Conservation (phyloP, 768 basidiomycete species). For the Tricholoma matsutake region DNA sequence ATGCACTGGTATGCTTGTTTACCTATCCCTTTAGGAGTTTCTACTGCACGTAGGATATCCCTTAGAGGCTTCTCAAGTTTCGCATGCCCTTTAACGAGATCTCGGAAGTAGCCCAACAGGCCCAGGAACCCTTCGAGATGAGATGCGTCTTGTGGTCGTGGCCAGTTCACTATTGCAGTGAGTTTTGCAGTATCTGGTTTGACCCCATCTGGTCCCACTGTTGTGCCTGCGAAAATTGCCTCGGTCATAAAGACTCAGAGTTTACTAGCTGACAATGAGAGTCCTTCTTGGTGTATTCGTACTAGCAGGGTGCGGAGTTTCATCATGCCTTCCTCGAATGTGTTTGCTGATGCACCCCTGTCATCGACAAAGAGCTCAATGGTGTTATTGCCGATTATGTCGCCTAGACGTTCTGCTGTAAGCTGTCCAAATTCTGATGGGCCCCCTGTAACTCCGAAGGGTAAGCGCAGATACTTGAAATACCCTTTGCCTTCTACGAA, state of each 20-base stretch:
- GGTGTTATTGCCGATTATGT: slow-evolving; percentile 30
- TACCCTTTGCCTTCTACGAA: too few species aligned
- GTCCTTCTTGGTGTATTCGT: slow-evolving; percentile 17
- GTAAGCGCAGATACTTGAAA: too few species aligned
- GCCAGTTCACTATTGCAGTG: slow-evolving; percentile 16
- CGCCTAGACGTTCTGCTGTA: slow-evolving; percentile 34
- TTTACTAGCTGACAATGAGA: slow-evolving; percentile 35
- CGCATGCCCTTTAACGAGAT: slow-evolving; percentile 33
- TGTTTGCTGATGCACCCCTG: slow-evolving; percentile 35
- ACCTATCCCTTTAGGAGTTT: slow-evolving; percentile 9
- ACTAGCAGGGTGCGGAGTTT: slow-evolving; percentile 23
- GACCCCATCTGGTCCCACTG: slow-evolving; percentile 31
- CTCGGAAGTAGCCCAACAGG: too few species aligned
- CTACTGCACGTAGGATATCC: slow-evolving; percentile 22
- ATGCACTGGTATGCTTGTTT: too few species aligned
- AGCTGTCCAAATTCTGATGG: too few species aligned
- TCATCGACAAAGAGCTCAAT: slow-evolving; percentile 42
- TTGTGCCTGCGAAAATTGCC: slow-evolving; percentile 22
- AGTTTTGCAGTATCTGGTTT: slow-evolving; percentile 33
- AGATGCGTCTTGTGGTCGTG: too few species aligned
- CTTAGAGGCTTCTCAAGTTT: slow-evolving; percentile 26
- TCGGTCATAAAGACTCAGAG: too few species aligned
- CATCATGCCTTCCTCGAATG: slow-evolving; percentile 19
- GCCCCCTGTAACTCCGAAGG: too few species aligned
- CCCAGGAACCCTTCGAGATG: too few species aligned